A percentile compares a stretch with the other conserved stretches of the same genome.
These are phyloP conservation scores for Penicillium sp. DNA, from an alignment of 2,329 filamentous ascomycete species.

Conservation along the genomic window DNA sequence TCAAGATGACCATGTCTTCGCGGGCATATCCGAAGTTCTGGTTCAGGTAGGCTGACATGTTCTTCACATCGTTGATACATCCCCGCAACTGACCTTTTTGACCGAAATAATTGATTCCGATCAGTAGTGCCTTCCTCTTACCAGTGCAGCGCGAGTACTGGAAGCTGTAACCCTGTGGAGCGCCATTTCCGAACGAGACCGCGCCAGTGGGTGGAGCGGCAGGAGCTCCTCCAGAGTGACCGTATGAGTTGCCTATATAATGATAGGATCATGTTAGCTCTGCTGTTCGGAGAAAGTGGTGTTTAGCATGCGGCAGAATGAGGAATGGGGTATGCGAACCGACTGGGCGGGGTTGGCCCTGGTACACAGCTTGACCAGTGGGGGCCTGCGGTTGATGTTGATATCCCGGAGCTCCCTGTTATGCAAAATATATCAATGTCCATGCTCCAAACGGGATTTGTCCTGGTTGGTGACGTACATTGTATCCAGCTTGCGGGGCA, in stretches of 20 bases:
- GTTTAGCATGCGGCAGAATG: neutral
- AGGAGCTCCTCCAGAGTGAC: conserved; percentile 45
- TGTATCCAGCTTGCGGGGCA: conserved; percentile 35
- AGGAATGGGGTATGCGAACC: conserved; percentile 27
- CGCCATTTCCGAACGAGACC: conserved; percentile 67
- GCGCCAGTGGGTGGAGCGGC: conserved; percentile 65
- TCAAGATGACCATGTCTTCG: conserved; percentile 96
- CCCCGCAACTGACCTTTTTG: conserved; percentile 87
- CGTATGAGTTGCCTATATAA: conserved; percentile 13
- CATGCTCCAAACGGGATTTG: neutral
- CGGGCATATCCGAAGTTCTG: conserved; percentile 88
- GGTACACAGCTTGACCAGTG: conserved; percentile 38
- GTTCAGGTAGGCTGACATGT: conserved; percentile 90
- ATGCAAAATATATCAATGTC: conserved; percentile 11
- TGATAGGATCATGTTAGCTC: neutral
- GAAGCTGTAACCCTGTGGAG: conserved; percentile 67
- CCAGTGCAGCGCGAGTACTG: conserved; percentile 92
- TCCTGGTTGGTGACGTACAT: conserved; percentile 28
- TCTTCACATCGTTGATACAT: conserved; percentile 96
- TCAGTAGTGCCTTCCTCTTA: conserved; percentile 81
- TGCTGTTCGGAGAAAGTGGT: neutral
- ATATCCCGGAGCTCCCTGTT: conserved; percentile 32
- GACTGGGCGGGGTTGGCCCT: conserved; percentile 28
- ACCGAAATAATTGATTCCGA: conserved; percentile 96
- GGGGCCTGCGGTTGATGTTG: conserved; percentile 30